Conservation (phyloP, 1,139 yeast species). For the Geotrichum siamense region DNA sequence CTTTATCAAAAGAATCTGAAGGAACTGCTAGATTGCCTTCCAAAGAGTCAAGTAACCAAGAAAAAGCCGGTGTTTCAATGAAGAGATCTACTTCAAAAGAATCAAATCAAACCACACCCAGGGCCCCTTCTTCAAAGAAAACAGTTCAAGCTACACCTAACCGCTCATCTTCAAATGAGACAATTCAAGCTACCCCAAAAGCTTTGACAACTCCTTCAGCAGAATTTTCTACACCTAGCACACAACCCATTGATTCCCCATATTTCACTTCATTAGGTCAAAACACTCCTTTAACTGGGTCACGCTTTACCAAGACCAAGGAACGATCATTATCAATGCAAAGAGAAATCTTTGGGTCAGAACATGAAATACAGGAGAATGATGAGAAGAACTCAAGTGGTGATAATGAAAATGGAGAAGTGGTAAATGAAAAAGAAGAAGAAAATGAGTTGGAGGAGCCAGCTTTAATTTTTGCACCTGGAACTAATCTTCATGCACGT, state of each 20-base stretch:
- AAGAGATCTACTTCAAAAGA: background rate
- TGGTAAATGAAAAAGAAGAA: slow-evolving; percentile 6
- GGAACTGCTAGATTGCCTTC: background rate
- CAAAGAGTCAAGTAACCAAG: background rate
- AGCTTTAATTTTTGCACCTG: slow-evolving; percentile 18
- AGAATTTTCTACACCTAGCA: no score
- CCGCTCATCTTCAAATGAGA: no score
- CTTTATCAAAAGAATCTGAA: background rate
- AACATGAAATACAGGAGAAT: background rate
- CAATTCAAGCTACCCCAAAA: no score
- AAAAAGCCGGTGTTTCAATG: background rate
- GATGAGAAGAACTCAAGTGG: background rate
- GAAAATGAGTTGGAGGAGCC: slow-evolving; percentile 13
- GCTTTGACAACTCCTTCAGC: no score
- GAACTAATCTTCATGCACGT: slow-evolving; percentile 29
- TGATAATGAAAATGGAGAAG: background rate
- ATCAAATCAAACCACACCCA: no score
- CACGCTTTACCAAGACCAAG: background rate
- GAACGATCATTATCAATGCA: slow-evolving; percentile 1
- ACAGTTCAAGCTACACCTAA: no score
- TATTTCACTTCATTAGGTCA: slow-evolving; percentile 1
- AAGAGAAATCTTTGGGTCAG: slow-evolving; percentile 1
- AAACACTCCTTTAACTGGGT: background rate
- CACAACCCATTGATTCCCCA: background rate
- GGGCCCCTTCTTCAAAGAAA: no score